A percentile compares a stretch with the other conserved stretches of the same genome.
Evolutionary conservation across 108 stramenopile genomes (phyloP).

Genomic region (Cyclostephanos tholiformis): DNA sequence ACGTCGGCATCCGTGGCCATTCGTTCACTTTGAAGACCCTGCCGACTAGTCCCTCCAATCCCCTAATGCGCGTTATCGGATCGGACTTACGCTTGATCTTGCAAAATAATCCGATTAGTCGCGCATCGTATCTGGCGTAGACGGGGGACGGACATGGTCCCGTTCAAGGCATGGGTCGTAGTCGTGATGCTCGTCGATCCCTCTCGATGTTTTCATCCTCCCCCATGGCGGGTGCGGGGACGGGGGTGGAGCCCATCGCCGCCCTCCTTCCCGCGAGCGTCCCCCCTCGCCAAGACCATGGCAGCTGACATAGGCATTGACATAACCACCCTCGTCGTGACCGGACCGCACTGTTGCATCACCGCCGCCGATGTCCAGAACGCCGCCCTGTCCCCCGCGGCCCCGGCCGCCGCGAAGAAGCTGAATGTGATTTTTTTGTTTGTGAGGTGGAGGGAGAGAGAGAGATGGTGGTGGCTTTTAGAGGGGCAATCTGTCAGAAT

Average conservation of each 20-base stretch:
- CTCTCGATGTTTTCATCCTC: not conserved
- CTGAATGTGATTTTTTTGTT: no score
- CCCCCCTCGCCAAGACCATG: constrained; percentile 84
- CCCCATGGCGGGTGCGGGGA: not conserved
- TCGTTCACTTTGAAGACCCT: not conserved
- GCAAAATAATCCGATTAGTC: constrained; percentile 57
- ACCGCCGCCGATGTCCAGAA: constrained; percentile 83
- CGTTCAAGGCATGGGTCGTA: not conserved
- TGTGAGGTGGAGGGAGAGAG: no score
- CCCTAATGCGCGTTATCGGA: constrained; percentile 70
- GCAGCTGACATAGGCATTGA: constrained; percentile 87
- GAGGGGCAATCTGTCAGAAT: no score
- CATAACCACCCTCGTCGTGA: constrained; percentile 84
- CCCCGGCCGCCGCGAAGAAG: constrained; percentile 62
- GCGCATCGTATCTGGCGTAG: constrained; percentile 65
- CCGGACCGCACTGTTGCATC: constrained; percentile 91
- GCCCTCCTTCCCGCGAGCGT: constrained; percentile 27
- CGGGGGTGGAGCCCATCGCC: constrained; percentile 20
- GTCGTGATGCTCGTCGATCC: not conserved
- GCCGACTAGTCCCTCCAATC: constrained; percentile 54
- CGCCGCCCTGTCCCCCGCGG: constrained; percentile 55
- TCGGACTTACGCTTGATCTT: constrained; percentile 79
- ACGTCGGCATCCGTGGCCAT: no score
- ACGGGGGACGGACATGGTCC: constrained; percentile 57
- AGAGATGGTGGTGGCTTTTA: no score